Conservation (phyloP, 2,329 filamentous ascomycete genomes). For the Fusarium vanettenii region DNA sequence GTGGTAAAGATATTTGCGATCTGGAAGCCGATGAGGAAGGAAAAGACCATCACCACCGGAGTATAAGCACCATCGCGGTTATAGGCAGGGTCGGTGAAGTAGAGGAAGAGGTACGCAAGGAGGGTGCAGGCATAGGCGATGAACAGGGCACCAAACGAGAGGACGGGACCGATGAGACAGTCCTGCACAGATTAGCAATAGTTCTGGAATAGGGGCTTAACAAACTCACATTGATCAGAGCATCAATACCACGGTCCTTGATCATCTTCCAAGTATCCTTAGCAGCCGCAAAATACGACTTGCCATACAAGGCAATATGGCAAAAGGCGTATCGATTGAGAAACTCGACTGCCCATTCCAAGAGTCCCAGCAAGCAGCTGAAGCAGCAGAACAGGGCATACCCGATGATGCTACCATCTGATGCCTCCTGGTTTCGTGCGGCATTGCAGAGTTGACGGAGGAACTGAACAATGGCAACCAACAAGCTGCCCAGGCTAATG, state of each 20-base stretch:
- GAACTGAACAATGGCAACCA: slow-evolving; percentile 89
- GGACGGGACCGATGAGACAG: slow-evolving; percentile 80
- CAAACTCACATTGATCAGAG: slow-evolving; percentile 75
- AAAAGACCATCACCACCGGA: slow-evolving; percentile 82
- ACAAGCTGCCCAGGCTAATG: slow-evolving; percentile 85
- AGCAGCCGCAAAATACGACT: slow-evolving; percentile 85
- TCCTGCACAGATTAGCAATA: slow-evolving; percentile 59
- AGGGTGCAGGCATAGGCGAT: slow-evolving; percentile 86
- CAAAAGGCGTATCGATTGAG: slow-evolving; percentile 94
- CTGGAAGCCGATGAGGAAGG: slow-evolving; percentile 91
- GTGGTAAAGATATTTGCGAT: slow-evolving; percentile 91
- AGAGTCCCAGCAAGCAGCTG: slow-evolving; percentile 78
- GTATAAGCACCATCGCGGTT: slow-evolving; percentile 77
- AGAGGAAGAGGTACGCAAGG: slow-evolving; percentile 86
- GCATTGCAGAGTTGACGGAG: slow-evolving; percentile 84
- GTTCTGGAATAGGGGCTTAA: accelerated
- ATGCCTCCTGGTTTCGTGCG: slow-evolving; percentile 70
- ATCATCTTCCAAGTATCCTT: slow-evolving; percentile 94
- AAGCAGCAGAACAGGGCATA: slow-evolving; percentile 78
- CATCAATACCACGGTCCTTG: slow-evolving; percentile 90
- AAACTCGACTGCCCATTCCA: slow-evolving; percentile 89
- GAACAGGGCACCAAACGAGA: slow-evolving; percentile 83
- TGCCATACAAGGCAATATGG: slow-evolving; percentile 93
- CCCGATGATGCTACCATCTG: slow-evolving; percentile 77
- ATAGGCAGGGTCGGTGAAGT: slow-evolving; percentile 84